Percentiles rank a stretch among this genome's conserved stretches.
phyloP scores from a whole-genome alignment of 768 basidiomycete genomes.

The Sarcomyxa edulis region DNA sequence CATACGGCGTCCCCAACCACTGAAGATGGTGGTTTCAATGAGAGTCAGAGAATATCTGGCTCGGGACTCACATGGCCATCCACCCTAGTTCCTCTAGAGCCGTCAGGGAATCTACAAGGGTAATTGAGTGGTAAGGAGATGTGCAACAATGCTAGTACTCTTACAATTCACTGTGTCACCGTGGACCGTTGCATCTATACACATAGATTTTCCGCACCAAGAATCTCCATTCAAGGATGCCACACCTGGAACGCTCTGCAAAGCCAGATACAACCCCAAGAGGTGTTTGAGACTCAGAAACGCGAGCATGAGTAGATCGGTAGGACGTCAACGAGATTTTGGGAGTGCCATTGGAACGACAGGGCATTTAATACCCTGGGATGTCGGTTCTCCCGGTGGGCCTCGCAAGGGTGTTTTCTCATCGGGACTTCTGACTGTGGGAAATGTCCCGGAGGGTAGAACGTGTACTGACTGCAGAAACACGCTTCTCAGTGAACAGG shows the following conservation, averaged over 20 bases:
- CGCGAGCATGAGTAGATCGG: no score
- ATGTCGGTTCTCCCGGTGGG: no score
- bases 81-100: slow-evolving; percentile 39
- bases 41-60: not conserved
- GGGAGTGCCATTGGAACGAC: no score
- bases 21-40: slow-evolving; percentile 17
- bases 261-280: no score
- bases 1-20: slow-evolving; percentile 50
- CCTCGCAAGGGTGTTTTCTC: no score
- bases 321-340: no score
- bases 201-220: slow-evolving; percentile 37
- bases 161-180: slow-evolving; percentile 39
- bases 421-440: no score
- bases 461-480: no score
- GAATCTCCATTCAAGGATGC: slow-evolving; percentile 36
- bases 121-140: not conserved
- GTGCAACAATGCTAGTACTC: slow-evolving; percentile 11
- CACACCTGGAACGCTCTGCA: slow-evolving; percentile 10
- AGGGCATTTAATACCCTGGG: no score
- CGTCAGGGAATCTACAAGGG: slow-evolving; percentile 38
- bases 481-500: no score
- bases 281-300: no score
- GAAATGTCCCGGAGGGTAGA: no score
- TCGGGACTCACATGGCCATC: slow-evolving; percentile 42
- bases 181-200: slow-evolving; percentile 42